phyloP scores from a whole-genome alignment of 2,329 filamentous ascomycete species.

The Sporothrix sp. region DNA sequence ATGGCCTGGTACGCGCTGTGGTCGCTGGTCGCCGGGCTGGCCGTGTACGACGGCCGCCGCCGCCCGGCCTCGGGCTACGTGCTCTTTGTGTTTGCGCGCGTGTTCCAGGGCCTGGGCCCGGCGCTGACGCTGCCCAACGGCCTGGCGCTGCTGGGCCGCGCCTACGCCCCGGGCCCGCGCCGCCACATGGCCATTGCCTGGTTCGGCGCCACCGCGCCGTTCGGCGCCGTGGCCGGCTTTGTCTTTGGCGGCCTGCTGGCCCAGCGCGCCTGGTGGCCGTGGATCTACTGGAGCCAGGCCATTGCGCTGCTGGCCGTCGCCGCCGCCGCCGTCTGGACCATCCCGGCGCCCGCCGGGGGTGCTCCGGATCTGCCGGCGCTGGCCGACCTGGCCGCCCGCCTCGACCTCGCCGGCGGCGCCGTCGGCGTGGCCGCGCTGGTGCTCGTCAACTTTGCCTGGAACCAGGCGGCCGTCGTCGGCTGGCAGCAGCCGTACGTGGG shows the following conservation, averaged over 20 bases:
- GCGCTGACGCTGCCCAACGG: slow-evolving; percentile 55
- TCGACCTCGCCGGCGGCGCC: slow-evolving; percentile 15
- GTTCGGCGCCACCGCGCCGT: slow-evolving; percentile 37
- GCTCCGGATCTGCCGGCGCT: neutral
- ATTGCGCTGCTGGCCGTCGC: slow-evolving; percentile 16
- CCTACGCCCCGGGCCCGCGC: slow-evolving; percentile 44
- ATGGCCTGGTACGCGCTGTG: slow-evolving; percentile 56
- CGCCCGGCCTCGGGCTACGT: slow-evolving; percentile 29
- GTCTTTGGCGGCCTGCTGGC: slow-evolving; percentile 32
- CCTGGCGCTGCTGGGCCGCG: slow-evolving; percentile 49
- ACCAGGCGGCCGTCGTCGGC: slow-evolving; percentile 17
- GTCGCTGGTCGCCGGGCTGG: slow-evolving; percentile 53
- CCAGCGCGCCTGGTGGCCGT: slow-evolving; percentile 28
- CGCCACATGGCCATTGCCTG: slow-evolving; percentile 52
- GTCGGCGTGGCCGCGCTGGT: slow-evolving; percentile 14
- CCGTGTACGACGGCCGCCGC: slow-evolving; percentile 23
- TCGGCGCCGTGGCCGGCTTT: slow-evolving; percentile 35
- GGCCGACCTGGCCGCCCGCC: neutral
- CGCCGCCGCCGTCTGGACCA: slow-evolving; percentile 17
- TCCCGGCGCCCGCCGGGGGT: slow-evolving; percentile 9
- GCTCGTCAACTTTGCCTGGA: slow-evolving; percentile 20
- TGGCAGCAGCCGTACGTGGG: slow-evolving; percentile 17
- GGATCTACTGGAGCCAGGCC: slow-evolving; percentile 26
- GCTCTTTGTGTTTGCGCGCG: slow-evolving; percentile 42
- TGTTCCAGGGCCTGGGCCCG: slow-evolving; percentile 51